Percentiles rank a stretch among this genome's conserved stretches.
Evolutionary conservation across 208 protist genomes (phyloP).

Genomic region (Acanthamoeba healyi): DNA sequence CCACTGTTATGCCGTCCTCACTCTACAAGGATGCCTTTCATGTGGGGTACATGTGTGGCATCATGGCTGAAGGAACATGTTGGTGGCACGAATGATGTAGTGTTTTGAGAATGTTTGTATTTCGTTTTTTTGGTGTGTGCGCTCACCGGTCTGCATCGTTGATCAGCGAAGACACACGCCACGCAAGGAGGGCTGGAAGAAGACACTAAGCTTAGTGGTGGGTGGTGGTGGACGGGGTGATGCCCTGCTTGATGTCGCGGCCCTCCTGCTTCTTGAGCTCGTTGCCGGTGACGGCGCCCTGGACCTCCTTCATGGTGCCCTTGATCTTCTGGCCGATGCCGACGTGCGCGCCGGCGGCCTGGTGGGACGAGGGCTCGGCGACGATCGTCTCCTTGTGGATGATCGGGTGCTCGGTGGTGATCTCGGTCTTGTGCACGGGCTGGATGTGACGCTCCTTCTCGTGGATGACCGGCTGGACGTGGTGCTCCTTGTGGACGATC

Average conservation of each 20-base stretch:
- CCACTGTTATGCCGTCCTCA: no score
- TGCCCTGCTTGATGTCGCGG: not conserved
- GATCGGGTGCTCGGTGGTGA: not conserved
- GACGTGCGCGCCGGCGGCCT: not conserved
- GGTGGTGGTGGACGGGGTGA: not conserved
- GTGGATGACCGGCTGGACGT: slow-evolving; percentile 46
- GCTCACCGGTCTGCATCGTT: not conserved
- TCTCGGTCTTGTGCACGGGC: slow-evolving; percentile 51
- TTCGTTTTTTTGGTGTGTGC: no score
- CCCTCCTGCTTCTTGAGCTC: slow-evolving; percentile 24
- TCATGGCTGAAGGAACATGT: no score
- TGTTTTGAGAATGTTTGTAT: no score
- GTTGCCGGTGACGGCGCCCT: not conserved
- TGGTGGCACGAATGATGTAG: no score
- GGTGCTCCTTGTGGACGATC: slow-evolving; percentile 42
- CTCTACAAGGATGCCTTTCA: no score
- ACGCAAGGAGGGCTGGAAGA: not conserved
- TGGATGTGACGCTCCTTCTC: slow-evolving; percentile 43
- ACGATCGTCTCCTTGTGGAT: slow-evolving; percentile 33
- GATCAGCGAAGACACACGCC: not conserved
- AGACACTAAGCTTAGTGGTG: not conserved
- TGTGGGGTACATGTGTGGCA: no score
- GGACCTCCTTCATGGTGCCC: slow-evolving; percentile 42
- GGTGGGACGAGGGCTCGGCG: not conserved
- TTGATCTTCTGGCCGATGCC: slow-evolving; percentile 47